phyloP scores from a whole-genome alignment of 352 stramenopile genomes.

The Aphanomyces cochlioides region DNA sequence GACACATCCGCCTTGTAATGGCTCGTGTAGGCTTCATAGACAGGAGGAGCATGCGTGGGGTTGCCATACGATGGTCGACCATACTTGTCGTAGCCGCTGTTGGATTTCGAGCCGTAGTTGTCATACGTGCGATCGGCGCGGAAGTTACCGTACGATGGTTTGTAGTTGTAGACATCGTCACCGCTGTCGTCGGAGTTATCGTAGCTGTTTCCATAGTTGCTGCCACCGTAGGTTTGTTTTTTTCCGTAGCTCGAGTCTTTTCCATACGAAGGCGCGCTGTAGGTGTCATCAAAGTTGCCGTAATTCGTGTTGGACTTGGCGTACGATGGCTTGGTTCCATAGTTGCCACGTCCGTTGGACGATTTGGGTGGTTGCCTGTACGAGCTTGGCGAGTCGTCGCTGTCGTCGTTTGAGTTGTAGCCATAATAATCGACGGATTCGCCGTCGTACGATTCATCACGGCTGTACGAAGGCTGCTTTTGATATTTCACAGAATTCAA shows the following conservation, averaged over 20 bases:
- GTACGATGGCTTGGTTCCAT: background rate
- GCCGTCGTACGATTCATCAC: background rate
- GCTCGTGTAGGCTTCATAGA: constrained; percentile 16
- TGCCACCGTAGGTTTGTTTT: no score
- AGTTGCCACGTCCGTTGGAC: background rate
- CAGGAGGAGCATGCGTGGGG: constrained; percentile 11
- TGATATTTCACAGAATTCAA: background rate
- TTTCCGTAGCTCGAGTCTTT: background rate
- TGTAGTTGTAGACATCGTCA: background rate
- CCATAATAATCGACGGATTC: background rate
- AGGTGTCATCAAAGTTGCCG: background rate
- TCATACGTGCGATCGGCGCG: background rate
- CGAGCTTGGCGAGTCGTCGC: background rate
- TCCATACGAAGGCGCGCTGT: constrained; percentile 5
- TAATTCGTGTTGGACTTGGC: no score
- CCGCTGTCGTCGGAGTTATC: background rate
- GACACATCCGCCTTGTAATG: constrained; percentile 17
- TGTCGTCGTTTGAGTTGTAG: background rate
- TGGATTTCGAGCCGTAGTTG: background rate
- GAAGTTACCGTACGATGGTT: constrained; percentile 17
- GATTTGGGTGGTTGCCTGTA: background rate
- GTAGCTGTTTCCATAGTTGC: constrained; percentile 4
- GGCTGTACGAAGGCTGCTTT: background rate
- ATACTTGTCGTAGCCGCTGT: background rate
- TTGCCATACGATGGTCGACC: background rate